A percentile compares a stretch with the other conserved stretches of the same genome.
Conservation (phyloP, 768 basidiomycete genomes). For the Tulasnella sp. region DNA sequence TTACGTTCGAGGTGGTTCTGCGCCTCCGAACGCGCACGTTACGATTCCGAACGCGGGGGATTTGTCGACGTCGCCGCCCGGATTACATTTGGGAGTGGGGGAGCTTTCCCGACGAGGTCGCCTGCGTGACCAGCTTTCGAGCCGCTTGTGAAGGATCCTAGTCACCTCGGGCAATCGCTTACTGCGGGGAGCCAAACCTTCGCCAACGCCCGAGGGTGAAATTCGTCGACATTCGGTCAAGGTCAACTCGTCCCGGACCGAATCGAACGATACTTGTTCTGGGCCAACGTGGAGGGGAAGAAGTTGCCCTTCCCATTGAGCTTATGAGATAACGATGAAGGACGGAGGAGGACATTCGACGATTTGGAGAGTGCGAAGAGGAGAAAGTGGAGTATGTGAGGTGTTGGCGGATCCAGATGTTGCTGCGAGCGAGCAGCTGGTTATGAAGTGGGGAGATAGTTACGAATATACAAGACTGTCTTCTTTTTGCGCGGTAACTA, state of each 20-base stretch:
- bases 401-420: constrained; percentile 61
- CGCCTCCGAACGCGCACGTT: constrained; percentile 16
- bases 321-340: constrained; percentile 44
- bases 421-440: constrained; percentile 55
- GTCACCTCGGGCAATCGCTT: not conserved
- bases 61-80: constrained; percentile 11
- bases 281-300: constrained; percentile 54
- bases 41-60: not conserved
- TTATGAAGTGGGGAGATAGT: constrained; percentile 67
- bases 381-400: constrained; percentile 54
- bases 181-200: constrained; percentile 24
- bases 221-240: constrained; percentile 36
- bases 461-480: no score
- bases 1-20: constrained; percentile 12
- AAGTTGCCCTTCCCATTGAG: constrained; percentile 68
- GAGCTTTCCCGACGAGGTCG: constrained; percentile 75
- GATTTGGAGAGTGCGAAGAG: constrained; percentile 47
- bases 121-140: constrained; percentile 49
- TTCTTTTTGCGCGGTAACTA: no score
- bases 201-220: constrained; percentile 13
- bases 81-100: constrained; percentile 96
- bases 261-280: constrained; percentile 54
- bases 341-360: no score
- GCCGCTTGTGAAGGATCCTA: not conserved
- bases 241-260: constrained; percentile 49